Evolutionary conservation across 202 grass and related monocot genomes (phyloP).

Genomic region (Digitaria exilis): DNA sequence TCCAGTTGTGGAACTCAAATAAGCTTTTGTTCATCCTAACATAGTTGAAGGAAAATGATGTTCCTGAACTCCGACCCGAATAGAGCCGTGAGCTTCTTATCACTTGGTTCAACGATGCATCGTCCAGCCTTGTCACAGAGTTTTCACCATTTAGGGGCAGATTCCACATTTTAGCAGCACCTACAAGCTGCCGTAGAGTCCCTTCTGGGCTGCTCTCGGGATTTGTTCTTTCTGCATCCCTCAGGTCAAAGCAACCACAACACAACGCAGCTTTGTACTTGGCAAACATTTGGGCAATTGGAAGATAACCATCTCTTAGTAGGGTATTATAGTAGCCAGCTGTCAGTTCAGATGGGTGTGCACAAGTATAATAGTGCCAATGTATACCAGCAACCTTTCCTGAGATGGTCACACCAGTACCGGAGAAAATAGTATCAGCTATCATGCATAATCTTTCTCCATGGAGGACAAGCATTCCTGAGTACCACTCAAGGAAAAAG

Average conservation of each 20-base stretch:
- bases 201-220: slow-evolving; percentile 73
- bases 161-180: slow-evolving; percentile 58
- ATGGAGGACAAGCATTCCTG: slow-evolving; percentile 69
- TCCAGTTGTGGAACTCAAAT: slow-evolving; percentile 73
- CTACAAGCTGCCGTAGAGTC: slow-evolving; percentile 60
- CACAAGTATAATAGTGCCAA: slow-evolving; percentile 68
- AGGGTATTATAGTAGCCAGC: slow-evolving; percentile 80
- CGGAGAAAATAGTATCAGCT: slow-evolving; percentile 54
- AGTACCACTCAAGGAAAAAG: slow-evolving; percentile 87
- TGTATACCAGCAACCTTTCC: slow-evolving; percentile 71
- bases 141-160: slow-evolving; percentile 72
- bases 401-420: slow-evolving; percentile 58
- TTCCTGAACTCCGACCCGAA: slow-evolving; percentile 46
- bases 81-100: slow-evolving; percentile 70
- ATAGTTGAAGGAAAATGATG: slow-evolving; percentile 80
- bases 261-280: slow-evolving; percentile 59
- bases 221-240: slow-evolving; percentile 45
- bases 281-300: slow-evolving; percentile 67
- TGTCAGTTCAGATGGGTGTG: slow-evolving; percentile 72
- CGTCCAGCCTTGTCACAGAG: slow-evolving; percentile 50
- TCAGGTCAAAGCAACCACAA: slow-evolving; percentile 66
- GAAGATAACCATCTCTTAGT: slow-evolving; percentile 76
- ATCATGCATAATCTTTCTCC: slow-evolving; percentile 70
- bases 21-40: slow-evolving; percentile 78
- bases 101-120: slow-evolving; percentile 65